A percentile compares a stretch with the other conserved stretches of the same genome.
Evolutionary conservation across 352 stramenopile species (phyloP).

Genomic region (Globisporangium emineosum): DNA sequence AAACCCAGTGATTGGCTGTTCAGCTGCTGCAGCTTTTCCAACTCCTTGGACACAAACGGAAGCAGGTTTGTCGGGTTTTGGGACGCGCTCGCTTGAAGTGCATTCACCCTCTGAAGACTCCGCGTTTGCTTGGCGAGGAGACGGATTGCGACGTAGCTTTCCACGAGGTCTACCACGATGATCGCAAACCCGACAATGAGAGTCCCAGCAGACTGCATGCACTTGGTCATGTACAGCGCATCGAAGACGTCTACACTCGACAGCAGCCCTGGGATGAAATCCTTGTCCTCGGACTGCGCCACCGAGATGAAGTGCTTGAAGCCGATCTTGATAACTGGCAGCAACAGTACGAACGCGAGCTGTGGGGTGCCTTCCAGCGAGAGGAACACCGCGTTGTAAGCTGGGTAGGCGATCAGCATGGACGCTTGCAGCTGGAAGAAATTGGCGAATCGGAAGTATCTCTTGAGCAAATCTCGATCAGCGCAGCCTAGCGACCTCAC

Average conservation of each 20-base stretch:
- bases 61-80: not conserved
- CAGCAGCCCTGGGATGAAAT: not conserved
- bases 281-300: not conserved
- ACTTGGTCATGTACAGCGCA: conserved; percentile 1
- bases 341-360: conserved; percentile 8
- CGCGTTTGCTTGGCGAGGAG: not conserved
- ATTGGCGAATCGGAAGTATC: not conserved
- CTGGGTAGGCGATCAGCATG: not conserved
- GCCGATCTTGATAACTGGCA: conserved; percentile 1
- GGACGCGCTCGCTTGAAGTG: no score
- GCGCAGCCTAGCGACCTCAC: not conserved
- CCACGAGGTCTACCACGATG: not conserved
- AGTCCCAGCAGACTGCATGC: not conserved
- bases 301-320: not conserved
- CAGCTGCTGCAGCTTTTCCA: not conserved
- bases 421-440: not conserved
- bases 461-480: not conserved
- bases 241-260: not conserved
- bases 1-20: not conserved
- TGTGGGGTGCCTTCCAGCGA: not conserved
- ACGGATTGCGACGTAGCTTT: not conserved
- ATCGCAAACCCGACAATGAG: not conserved
- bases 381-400: conserved; percentile 4
- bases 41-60: not conserved
- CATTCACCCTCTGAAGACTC: not conserved